Evolutionary conservation across 768 basidiomycete genomes (phyloP), one percentile per base, ranked within the genome.

Genomic region (Butyriboletus loyo): DNA sequence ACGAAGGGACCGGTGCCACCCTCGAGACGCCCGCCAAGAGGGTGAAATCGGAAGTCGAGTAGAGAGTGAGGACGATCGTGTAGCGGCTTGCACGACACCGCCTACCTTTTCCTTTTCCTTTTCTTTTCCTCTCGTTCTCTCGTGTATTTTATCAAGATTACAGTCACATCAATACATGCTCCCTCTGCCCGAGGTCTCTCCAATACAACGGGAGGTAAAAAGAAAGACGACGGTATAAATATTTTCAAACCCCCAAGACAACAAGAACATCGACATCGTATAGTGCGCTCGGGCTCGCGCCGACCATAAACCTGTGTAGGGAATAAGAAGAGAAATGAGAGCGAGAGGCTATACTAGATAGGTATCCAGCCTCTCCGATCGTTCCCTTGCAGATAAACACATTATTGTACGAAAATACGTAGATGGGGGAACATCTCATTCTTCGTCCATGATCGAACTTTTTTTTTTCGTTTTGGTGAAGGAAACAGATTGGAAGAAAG

Each of bases 401-500:
- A 68, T 67, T 67, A 68, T 50, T 42, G 59, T 58, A 57, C 57
- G 66, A 62, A 62, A 57, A 60, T 68, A 68, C 57, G 58, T 56
- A 53, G 50, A 49, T 27, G 21, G n/a, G 30, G 17, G 22, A 7
- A 17, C 15, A 24, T 34, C 7, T 46, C 39, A 6, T 38, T 50
- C 21, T 46, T 52, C 50, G 53, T 57, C 57, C 59, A 30, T 57
- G 37, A 45, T 56, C 55, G 46, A 46, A 11, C 36, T 49, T 54
- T 52, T 51, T 46, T 36, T 54, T 30, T 56, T 27, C 4, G 11
- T 30, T 31, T 24, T 31, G 43, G 4, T 6, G 5, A 15, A 22
- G 30, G 14, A 10, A 10, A 40, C 1, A 6, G 25, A n/a, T 41
- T 25, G 6, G 21, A 9, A 7, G 5, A 11, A 14, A 21, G 2